These are phyloP conservation scores for Proliferodiscus dingleyae DNA, from an alignment of 2,329 filamentous ascomycete genomes.

Conservation along the genomic window DNA sequence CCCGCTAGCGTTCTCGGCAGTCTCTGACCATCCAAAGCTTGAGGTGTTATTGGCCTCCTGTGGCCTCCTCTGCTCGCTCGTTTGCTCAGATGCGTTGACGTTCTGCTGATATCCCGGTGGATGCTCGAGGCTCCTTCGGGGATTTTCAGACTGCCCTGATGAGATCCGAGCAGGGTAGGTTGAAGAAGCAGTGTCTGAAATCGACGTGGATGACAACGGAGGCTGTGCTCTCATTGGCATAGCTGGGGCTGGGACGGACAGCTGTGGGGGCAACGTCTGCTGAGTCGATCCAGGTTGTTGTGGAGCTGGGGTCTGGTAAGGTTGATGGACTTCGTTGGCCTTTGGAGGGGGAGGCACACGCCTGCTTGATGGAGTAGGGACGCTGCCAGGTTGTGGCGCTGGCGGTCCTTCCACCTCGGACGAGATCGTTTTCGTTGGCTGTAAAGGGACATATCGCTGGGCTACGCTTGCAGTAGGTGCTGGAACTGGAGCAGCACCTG, in stretches of 20 bases:
- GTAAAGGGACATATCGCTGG: constrained; percentile 33
- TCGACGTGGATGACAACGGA: constrained; percentile 43
- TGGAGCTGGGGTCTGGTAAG: constrained; percentile 32
- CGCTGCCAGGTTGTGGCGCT: constrained; percentile 53
- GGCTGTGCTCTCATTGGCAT: constrained; percentile 38
- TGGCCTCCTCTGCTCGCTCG: constrained; percentile 38
- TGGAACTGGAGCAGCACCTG: constrained; percentile 47
- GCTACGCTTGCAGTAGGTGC: constrained; percentile 31
- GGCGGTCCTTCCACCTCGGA: constrained; percentile 39
- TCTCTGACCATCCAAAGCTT: constrained; percentile 2
- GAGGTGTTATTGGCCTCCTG: constrained; percentile 17
- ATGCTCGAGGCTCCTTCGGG: constrained; percentile 28
- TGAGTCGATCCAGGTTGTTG: constrained; percentile 21
- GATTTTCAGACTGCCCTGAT: constrained; percentile 7
- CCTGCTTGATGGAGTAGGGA: constrained; percentile 39
- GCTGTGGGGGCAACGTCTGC: constrained; percentile 42
- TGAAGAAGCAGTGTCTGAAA: constrained; percentile 27
- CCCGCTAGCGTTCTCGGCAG: constrained; percentile 5
- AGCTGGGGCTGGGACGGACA: constrained; percentile 46
- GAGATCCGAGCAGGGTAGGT: constrained; percentile 22
- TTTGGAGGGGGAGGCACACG: constrained; percentile 48
- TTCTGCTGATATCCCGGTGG: constrained; percentile 52
- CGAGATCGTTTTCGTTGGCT: constrained; percentile 41
- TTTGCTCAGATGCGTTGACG: constrained; percentile 46
- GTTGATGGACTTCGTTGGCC: constrained; percentile 41